Evolutionary conservation across 2,329 filamentous ascomycete species (phyloP), one percentile per base, ranked within the genome.

Genomic region (Rhexocercosporidium sp.): DNA sequence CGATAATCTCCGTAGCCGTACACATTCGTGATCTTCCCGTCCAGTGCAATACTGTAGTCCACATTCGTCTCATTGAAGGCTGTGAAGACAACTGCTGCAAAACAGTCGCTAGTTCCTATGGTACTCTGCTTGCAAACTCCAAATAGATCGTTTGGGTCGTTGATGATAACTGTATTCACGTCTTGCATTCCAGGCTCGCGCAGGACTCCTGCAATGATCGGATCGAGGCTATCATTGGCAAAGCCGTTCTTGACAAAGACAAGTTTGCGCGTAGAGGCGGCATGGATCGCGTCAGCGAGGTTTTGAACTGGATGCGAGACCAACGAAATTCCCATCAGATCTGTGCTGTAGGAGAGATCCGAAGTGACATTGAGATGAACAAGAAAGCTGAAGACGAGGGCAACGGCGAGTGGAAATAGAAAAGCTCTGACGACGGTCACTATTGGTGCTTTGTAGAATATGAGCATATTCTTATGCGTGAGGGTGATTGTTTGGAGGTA

Each of bases 381-480:
- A 25, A 75, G 63, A n/a, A 66, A 63, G 53, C 66, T 69, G 39
- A 75, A 69, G 18, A 74, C 62, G 27, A 74, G 47, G n/a, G 72
- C 68, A 16, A 72, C 66, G 12, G 59, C 68, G 29, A 75, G 64
- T 14, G 74, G 74, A 51, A 75, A 72, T 3, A 74, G 18, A 3
- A 74, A 61, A 39, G 71, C 71, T 49, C 74, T 63, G 11, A 71
- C 29, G n/a, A 69, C 29, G 4, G 70, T 72, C 11, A 70, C 62
- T 18, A 73, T 69, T 7, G 71, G 71, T 1, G 71, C 61, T 65
- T 70, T 72, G 56, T 69, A 70, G 60, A 74, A 74, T 16, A 74
- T 64, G 47, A 75, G 71, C 25, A 73, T 67, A 46, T 75, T 74
- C 68, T 74, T 75, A 47, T 74, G 59, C 39, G 64, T 66, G n/a